Evolutionary conservation across 108 stramenopile species (phyloP).

Genomic region (Skeletonema tropicum): DNA sequence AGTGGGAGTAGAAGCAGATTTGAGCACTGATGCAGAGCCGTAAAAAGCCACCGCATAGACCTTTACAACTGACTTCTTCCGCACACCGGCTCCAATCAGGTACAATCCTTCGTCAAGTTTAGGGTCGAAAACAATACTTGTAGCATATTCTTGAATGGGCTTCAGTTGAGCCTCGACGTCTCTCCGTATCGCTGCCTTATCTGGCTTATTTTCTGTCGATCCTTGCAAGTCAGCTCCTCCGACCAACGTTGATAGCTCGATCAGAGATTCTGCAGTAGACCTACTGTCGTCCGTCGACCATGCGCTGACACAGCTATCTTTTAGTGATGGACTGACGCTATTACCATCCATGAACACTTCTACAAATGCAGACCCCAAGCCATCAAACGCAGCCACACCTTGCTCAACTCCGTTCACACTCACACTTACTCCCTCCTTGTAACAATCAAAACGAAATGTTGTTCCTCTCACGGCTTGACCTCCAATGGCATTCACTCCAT

Average conservation of each 20-base stretch:
- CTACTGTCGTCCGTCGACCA: no score
- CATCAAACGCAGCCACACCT: slow-evolving; percentile 62
- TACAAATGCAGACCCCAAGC: slow-evolving; percentile 52
- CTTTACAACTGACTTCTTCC: no score
- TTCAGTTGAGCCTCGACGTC: neutral
- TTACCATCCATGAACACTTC: slow-evolving; percentile 81
- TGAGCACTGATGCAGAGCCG: slow-evolving; percentile 44
- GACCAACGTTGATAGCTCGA: no score
- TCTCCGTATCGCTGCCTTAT: neutral
- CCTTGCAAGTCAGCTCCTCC: no score
- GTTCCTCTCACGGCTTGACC: slow-evolving; percentile 65
- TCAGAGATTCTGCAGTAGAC: no score
- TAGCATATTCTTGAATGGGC: no score
- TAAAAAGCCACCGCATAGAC: slow-evolving; percentile 89
- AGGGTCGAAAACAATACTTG: no score
- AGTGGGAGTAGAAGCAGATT: slow-evolving; percentile 37
- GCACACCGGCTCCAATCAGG: slow-evolving; percentile 64
- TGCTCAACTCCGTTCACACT: slow-evolving; percentile 70
- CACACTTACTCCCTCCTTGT: slow-evolving; percentile 64
- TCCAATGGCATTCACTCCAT: slow-evolving; percentile 56
- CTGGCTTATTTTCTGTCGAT: no score
- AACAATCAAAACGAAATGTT: slow-evolving; percentile 75
- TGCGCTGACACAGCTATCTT: no score
- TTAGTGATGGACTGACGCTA: no score
- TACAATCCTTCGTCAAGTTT: neutral